A percentile compares a stretch with the other conserved stretches of the same genome.
Conservation (phyloP, 495 filamentous ascomycete genomes). For the Penicillium taxi region DNA sequence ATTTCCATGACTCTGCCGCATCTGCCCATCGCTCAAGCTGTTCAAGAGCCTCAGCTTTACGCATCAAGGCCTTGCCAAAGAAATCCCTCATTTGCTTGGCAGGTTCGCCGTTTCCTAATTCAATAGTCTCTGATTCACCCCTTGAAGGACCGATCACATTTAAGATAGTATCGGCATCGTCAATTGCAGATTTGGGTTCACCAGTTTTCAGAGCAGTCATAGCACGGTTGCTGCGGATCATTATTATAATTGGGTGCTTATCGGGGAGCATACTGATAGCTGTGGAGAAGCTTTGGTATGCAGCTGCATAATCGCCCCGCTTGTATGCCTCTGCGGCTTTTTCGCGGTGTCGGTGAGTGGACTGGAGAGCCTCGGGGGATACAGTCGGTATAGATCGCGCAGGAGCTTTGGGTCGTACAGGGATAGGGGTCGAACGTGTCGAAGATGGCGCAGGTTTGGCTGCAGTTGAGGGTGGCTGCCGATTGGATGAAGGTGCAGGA, state of each 20-base stretch:
- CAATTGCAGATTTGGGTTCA: slow-evolving; percentile 73
- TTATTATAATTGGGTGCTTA: slow-evolving; percentile 75
- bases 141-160: slow-evolving; percentile 67
- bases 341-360: slow-evolving; percentile 66
- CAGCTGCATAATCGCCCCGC: slow-evolving; percentile 80
- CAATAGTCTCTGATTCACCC: slow-evolving; percentile 72
- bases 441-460: slow-evolving; percentile 21
- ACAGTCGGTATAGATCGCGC: slow-evolving; percentile 59
- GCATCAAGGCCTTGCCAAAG: slow-evolving; percentile 83
- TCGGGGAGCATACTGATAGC: slow-evolving; percentile 67
- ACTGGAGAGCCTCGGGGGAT: slow-evolving; percentile 57
- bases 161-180: slow-evolving; percentile 77
- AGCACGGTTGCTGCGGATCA: slow-evolving; percentile 85
- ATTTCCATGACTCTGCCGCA: slow-evolving; percentile 69
- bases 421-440: slow-evolving; percentile 25
- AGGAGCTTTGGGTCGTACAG: slow-evolving; percentile 44
- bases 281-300: slow-evolving; percentile 71
- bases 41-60: slow-evolving; percentile 93
- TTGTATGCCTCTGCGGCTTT: slow-evolving; percentile 85
- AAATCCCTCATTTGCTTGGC: slow-evolving; percentile 86
- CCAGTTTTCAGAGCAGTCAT: slow-evolving; percentile 84
- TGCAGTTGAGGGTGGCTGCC: slow-evolving; percentile 23
- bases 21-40: slow-evolving; percentile 91
- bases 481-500: slow-evolving; percentile 27
- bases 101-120: slow-evolving; percentile 53